Percentiles rank a stretch among this genome's conserved stretches.
These are phyloP conservation scores for Scedosporium dehoogii DNA, from an alignment of 2,329 filamentous ascomycete genomes.

Conservation along the genomic window DNA sequence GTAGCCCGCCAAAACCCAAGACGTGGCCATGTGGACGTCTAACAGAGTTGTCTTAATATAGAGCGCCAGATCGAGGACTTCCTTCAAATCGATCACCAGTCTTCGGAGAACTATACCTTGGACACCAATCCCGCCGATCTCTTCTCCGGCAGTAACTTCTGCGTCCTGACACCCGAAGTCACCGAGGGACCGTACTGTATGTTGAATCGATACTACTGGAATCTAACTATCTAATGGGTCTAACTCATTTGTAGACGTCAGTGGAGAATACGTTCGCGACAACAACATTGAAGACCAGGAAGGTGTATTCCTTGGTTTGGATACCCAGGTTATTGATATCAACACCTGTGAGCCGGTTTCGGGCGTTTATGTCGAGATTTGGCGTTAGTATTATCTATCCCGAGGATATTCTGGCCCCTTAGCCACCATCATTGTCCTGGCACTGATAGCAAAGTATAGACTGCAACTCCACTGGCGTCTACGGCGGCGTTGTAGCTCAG, in stretches of 20 bases:
- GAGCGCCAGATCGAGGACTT: neutral
- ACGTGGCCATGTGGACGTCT: neutral
- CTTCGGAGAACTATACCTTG: conserved; percentile 18
- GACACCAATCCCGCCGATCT: conserved; percentile 18
- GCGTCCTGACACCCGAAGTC: conserved; percentile 38
- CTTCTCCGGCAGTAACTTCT: conserved; percentile 28
- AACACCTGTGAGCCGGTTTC: conserved; percentile 29
- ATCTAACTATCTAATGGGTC: neutral
- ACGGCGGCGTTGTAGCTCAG: conserved; percentile 26
- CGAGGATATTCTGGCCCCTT: neutral
- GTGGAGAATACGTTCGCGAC: conserved; percentile 26
- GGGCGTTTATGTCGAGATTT: conserved; percentile 30
- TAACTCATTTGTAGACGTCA: conserved; percentile 16
- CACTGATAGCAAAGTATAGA: conserved; percentile 9
- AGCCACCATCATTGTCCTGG: too few species aligned
- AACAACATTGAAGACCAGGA: conserved; percentile 29
- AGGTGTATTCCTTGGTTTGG: conserved; percentile 29
- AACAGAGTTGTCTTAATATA: neutral
- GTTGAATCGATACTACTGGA: neutral
- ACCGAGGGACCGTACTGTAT: conserved; percentile 37
- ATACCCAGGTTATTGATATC: conserved; percentile 32
- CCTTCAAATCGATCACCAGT: conserved; percentile 15
- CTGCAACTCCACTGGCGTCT: conserved; percentile 34
- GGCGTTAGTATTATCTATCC: conserved; percentile 16
- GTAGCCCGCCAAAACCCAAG: neutral